Conservation (phyloP, 2,329 filamentous ascomycete species). For the Trichoderma harzianum region DNA sequence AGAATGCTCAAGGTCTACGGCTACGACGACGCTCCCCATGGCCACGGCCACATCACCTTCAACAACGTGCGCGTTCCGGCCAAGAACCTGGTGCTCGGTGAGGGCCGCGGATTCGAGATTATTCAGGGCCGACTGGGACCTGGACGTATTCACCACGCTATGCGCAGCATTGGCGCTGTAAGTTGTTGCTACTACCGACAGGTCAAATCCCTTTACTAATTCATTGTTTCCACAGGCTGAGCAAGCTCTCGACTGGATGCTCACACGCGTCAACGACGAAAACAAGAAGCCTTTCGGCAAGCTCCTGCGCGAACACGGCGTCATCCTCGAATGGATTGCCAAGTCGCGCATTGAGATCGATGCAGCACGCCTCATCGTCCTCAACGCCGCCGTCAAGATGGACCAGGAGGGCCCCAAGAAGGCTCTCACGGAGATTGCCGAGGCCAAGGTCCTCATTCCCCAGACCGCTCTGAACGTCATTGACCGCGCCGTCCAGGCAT, state of each 20-base stretch:
- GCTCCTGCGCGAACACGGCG: conserved; percentile 80
- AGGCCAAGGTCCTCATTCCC: conserved; percentile 91
- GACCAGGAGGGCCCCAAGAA: conserved; percentile 85
- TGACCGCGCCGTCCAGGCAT: conserved; percentile 90
- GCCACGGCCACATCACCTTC: conserved; percentile 90
- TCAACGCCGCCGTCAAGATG: conserved; percentile 94
- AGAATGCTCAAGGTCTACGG: conserved; percentile 93
- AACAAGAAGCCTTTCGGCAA: conserved; percentile 89
- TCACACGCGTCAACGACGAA: conserved; percentile 90
- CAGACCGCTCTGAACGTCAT: conserved; percentile 80
- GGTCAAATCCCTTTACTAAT: background rate
- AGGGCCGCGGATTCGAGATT: conserved; percentile 94
- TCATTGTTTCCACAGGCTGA: conserved; percentile 56
- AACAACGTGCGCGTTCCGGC: conserved; percentile 84
- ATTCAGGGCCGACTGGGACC: conserved; percentile 96
- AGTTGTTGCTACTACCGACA: conserved; percentile 27
- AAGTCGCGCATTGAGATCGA: conserved; percentile 92
- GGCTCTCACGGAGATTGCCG: conserved; percentile 87
- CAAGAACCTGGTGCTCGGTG: conserved; percentile 82
- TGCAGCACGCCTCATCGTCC: conserved; percentile 79
- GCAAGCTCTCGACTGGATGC: conserved; percentile 88
- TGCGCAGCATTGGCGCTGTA: conserved; percentile 86
- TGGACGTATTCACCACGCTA: conserved; percentile 95
- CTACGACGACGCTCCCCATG: conserved; percentile 97
- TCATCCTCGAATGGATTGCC: conserved; percentile 93